Evolutionary conservation across 2,329 filamentous ascomycete genomes (phyloP).

Genomic region (Penicillium sumatraense): DNA sequence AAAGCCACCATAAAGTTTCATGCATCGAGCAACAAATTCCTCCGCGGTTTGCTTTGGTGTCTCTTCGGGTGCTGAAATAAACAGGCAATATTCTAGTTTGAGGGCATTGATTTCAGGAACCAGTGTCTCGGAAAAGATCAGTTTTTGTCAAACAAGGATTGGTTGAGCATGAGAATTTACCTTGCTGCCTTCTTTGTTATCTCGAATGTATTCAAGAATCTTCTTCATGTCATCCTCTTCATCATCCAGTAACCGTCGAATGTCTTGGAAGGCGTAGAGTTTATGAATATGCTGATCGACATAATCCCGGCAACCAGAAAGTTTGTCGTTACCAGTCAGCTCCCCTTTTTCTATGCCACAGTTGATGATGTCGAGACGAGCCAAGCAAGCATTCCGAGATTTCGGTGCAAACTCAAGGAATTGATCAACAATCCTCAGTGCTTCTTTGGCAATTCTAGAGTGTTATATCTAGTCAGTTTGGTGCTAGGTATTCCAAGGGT

Average conservation of each 20-base stretch:
- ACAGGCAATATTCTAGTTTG: slow-evolving; percentile 49
- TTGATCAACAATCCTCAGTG: slow-evolving; percentile 38
- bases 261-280: slow-evolving; percentile 51
- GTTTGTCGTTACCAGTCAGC: slow-evolving; percentile 35
- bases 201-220: slow-evolving; percentile 33
- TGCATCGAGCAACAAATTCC: slow-evolving; percentile 44
- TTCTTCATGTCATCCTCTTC: slow-evolving; percentile 30
- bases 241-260: slow-evolving; percentile 40
- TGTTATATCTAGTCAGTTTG: slow-evolving; percentile 5
- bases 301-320: slow-evolving; percentile 46
- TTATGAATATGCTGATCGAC: slow-evolving; percentile 47
- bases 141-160: not conserved
- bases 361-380: slow-evolving; percentile 37
- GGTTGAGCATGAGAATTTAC: slow-evolving; percentile 23
- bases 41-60: slow-evolving; percentile 35
- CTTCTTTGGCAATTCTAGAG: slow-evolving; percentile 35
- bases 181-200: slow-evolving; percentile 25
- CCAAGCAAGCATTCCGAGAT: slow-evolving; percentile 49
- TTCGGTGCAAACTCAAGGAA: slow-evolving; percentile 41
- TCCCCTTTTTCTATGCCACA: slow-evolving; percentile 32
- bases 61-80: slow-evolving; percentile 36
- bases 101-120: slow-evolving; percentile 47
- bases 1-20: slow-evolving; percentile 37
- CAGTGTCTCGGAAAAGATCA: slow-evolving; percentile 22
- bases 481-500: not conserved